A percentile compares a stretch with the other conserved stretches of the same genome.
Evolutionary conservation across 768 basidiomycete genomes (phyloP).

Genomic region (Russula emetica): DNA sequence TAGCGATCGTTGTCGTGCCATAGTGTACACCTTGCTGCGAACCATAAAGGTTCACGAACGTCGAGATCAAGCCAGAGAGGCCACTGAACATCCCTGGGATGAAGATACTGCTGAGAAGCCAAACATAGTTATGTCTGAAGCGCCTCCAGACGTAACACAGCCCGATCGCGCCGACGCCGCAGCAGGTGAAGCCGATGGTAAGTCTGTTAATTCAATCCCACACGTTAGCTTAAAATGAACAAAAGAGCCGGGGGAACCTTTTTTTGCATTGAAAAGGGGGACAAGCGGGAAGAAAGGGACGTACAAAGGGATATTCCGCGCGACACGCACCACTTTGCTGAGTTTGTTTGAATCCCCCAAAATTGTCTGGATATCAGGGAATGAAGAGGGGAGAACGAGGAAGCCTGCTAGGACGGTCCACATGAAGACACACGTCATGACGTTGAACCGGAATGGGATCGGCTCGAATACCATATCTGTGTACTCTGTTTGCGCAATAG

Average conservation of each 20-base stretch:
- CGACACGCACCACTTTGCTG: background rate
- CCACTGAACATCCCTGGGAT: conserved; percentile 18
- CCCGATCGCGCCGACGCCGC: conserved; percentile 15
- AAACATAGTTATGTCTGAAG: conserved; percentile 17
- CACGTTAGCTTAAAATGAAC: background rate
- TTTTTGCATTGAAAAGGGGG: background rate
- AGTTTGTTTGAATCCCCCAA: background rate
- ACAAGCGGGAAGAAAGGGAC: background rate
- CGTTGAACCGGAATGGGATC: background rate
- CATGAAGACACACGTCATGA: conserved; percentile 14
- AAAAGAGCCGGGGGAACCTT: background rate
- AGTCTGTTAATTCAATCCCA: conserved; percentile 8
- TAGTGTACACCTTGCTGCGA: background rate
- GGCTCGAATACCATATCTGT: conserved; percentile 16
- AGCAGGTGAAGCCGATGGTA: conserved; percentile 12
- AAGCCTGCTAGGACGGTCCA: conserved; percentile 25
- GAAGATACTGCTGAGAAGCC: conserved; percentile 16
- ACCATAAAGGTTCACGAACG: conserved; percentile 8
- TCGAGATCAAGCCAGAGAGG: conserved; percentile 20
- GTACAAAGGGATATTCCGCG: conserved; percentile 16
- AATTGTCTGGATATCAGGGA: conserved; percentile 5
- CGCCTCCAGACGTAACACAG: conserved; percentile 20
- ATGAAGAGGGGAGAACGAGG: conserved; percentile 21
- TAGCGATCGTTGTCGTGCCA: conserved; percentile 1
- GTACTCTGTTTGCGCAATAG: conserved; percentile 5